Conservation (phyloP, 1,284 basidiomycete genomes). For the Melanopsichium pennsylvanicum region DNA sequence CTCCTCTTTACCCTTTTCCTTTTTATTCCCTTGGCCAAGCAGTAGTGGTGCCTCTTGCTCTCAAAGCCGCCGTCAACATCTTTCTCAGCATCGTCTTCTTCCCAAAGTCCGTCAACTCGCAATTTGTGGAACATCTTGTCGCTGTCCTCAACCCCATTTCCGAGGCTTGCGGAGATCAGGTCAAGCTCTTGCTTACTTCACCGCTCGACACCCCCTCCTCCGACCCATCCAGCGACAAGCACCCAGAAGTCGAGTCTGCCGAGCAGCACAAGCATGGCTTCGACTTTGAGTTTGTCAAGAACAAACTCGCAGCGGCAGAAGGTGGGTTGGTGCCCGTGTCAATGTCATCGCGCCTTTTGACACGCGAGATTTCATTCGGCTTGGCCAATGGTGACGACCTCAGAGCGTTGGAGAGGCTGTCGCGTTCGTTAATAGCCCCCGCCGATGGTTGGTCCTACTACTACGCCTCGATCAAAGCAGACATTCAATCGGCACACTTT, state of each 20-base stretch:
- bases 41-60: slow-evolving; percentile 73
- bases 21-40: slow-evolving; percentile 72
- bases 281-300: slow-evolving; percentile 41
- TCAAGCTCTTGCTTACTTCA: slow-evolving; percentile 68
- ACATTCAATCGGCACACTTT: slow-evolving; percentile 44
- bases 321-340: slow-evolving; percentile 71
- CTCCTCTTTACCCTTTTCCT: slow-evolving; percentile 74
- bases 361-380: slow-evolving; percentile 74
- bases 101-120: slow-evolving; percentile 74
- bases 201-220: slow-evolving; percentile 67
- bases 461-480: slow-evolving; percentile 55
- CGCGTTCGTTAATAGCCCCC: slow-evolving; percentile 66
- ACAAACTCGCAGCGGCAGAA: slow-evolving; percentile 70
- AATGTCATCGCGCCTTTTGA: slow-evolving; percentile 71
- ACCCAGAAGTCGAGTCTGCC: too few relatives aligned
- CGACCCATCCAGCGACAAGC: not conserved
- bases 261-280: slow-evolving; percentile 67
- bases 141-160: slow-evolving; percentile 71
- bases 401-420: slow-evolving; percentile 69
- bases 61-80: slow-evolving; percentile 74
- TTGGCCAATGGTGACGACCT: slow-evolving; percentile 74
- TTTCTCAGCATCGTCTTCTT: slow-evolving; percentile 72
- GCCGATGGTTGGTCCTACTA: slow-evolving; percentile 75
- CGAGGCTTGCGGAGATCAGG: slow-evolving; percentile 70
- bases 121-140: slow-evolving; percentile 72